Conservation (phyloP, 768 basidiomycete genomes). For the Grammothele lineata region DNA sequence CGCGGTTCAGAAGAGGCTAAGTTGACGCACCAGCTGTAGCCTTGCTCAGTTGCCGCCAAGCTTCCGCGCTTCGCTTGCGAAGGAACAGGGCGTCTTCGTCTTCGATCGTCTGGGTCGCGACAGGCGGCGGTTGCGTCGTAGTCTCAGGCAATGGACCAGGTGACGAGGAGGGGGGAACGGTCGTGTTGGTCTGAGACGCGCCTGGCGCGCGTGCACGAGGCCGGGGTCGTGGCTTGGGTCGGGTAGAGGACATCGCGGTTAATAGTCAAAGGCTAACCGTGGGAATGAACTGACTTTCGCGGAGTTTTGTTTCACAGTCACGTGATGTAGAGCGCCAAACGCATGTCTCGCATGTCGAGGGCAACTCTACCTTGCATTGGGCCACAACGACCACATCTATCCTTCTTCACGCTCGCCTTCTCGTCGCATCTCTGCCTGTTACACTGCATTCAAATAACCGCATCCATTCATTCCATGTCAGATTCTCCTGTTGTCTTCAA, state of each 20-base stretch:
- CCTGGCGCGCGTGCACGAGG: constrained; percentile 37
- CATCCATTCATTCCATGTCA: too few relatives aligned
- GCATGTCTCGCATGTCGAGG: too few relatives aligned
- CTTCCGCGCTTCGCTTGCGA: constrained; percentile 53
- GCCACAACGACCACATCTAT: too few relatives aligned
- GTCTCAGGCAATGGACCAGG: constrained; percentile 11
- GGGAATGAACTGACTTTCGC: constrained; percentile 19
- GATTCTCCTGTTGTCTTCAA: constrained; percentile 39
- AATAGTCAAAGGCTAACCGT: constrained; percentile 21
- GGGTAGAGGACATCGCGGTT: constrained; percentile 30
- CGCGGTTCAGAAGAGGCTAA: not conserved
- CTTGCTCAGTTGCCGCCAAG: constrained; percentile 59
- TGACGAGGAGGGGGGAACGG: constrained; percentile 11
- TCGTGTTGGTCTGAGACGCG: constrained; percentile 5
- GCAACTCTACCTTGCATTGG: too few relatives aligned
- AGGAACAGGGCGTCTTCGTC: constrained; percentile 72
- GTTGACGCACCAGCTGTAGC: constrained; percentile 47
- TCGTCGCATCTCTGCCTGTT: too few relatives aligned
- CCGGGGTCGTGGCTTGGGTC: constrained; percentile 30
- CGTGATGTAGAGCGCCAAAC: not conserved
- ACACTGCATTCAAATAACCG: too few relatives aligned
- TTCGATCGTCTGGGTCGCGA: constrained; percentile 25
- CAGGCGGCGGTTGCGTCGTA: constrained; percentile 4
- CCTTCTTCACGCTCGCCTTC: too few relatives aligned
- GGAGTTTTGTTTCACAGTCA: constrained; percentile 9